These are phyloP conservation scores for Pseudopyrenochaeta lycopersici DNA, from an alignment of 2,329 filamentous ascomycete species.

Conservation along the genomic window DNA sequence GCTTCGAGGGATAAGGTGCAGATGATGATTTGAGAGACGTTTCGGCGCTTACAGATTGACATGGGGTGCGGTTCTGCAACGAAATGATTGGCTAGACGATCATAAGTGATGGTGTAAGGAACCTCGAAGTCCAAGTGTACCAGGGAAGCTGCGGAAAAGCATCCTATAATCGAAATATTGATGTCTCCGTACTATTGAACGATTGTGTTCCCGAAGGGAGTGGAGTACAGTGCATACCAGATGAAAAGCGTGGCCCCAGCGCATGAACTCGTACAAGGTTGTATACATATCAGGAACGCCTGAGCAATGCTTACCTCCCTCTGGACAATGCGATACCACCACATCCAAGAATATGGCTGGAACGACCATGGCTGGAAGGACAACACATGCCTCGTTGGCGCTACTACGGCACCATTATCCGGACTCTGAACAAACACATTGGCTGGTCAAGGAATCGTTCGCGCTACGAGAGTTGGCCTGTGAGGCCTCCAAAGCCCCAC, in stretches of 20 bases:
- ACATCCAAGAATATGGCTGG: background rate
- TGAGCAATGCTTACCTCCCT: background rate
- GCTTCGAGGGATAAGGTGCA: slow-evolving; percentile 33
- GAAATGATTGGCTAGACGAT: slow-evolving; percentile 21
- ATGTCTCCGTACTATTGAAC: background rate
- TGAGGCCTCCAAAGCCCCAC: slow-evolving; percentile 49
- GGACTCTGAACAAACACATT: background rate
- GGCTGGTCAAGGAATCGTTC: background rate
- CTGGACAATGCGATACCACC: background rate
- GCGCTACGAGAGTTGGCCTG: slow-evolving; percentile 45
- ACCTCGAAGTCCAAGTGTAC: background rate
- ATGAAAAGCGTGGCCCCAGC: background rate
- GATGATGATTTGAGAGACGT: slow-evolving; percentile 33
- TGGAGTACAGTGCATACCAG: background rate
- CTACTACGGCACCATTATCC: background rate
- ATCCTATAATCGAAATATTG: background rate
- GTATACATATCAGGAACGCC: background rate
- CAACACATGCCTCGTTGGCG: background rate
- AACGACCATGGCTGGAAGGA: background rate
- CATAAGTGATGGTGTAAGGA: background rate
- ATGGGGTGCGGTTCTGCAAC: background rate
- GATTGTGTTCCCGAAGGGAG: too few relatives aligned
- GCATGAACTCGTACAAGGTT: background rate
- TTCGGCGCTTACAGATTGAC: slow-evolving; percentile 37
- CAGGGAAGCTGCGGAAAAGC: background rate